Percentiles rank a stretch among this genome's conserved stretches.
These are phyloP conservation scores for Aspergillus kassunensis DNA, from an alignment of 495 filamentous ascomycete genomes.

Conservation along the genomic window DNA sequence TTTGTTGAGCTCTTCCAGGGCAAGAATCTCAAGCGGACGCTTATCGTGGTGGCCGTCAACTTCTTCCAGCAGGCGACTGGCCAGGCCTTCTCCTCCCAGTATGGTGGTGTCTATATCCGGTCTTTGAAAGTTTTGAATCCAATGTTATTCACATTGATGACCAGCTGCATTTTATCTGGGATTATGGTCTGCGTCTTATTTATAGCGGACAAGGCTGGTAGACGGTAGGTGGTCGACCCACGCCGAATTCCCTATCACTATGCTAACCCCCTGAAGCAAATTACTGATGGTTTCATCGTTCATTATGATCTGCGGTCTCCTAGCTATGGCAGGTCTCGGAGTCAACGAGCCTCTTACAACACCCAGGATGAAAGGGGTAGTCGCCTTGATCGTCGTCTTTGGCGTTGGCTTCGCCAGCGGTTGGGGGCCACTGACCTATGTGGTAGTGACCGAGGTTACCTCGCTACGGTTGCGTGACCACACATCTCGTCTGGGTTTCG, in stretches of 20 bases:
- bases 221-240: background rate
- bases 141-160: constrained; percentile 3
- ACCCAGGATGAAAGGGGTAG: background rate
- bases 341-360: background rate
- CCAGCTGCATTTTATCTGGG: background rate
- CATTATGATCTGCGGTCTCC: background rate
- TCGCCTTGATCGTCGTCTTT: constrained; percentile 7
- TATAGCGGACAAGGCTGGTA: constrained; percentile 1
- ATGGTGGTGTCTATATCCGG: constrained; percentile 8
- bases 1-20: constrained; percentile 4
- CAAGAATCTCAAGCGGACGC: constrained; percentile 4
- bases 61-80: constrained; percentile 16
- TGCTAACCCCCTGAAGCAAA: background rate
- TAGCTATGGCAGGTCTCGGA: background rate
- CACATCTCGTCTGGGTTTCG: constrained; percentile 2
- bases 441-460: background rate
- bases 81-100: constrained; percentile 12
- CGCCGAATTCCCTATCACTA: background rate
- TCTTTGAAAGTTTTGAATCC: constrained; percentile 4
- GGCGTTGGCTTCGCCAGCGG: background rate
- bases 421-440: constrained; percentile 4
- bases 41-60: constrained; percentile 9
- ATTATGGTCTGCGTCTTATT: background rate
- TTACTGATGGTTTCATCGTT: background rate
- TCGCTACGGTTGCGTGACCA: constrained; percentile 5